Conservation (phyloP, 306 rosid species). For the Corylus avellana region DNA sequence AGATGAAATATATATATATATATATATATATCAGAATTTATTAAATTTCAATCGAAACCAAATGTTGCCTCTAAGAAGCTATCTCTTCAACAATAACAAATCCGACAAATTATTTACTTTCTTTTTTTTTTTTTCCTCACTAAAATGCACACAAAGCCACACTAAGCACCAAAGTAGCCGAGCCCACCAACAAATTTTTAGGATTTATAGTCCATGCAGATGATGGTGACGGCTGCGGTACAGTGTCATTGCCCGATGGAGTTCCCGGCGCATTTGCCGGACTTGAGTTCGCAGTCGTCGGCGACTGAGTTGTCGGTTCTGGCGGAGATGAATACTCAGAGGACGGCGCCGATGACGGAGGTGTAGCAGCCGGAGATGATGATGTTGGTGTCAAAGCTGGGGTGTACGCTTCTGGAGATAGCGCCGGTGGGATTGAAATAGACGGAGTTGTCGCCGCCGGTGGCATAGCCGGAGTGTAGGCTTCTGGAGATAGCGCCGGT, state of each 20-base stretch:
- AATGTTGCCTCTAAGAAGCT: no score
- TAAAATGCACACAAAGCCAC: constrained; percentile 21
- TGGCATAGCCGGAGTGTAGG: background rate
- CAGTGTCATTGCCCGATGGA: background rate
- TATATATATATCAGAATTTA: background rate
- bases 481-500: background rate
- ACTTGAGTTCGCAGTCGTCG: constrained; percentile 14
- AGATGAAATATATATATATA: no score
- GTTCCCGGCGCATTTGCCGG: background rate
- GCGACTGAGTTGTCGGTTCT: background rate
- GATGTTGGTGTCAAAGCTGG: constrained; percentile 1
- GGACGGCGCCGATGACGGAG: background rate
- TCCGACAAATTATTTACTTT: background rate
- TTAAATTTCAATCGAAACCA: background rate
- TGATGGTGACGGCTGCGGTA: background rate
- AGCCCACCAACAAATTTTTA: constrained; percentile 22
- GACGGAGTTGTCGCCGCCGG: background rate
- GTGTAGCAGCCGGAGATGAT: background rate
- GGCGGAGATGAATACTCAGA: background rate
- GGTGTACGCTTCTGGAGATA: background rate
- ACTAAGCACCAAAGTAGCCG: constrained; percentile 33
- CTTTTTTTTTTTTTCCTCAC: background rate
- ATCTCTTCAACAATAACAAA: background rate
- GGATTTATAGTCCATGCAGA: constrained; percentile 28
- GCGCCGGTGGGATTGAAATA: background rate